A percentile compares a stretch with the other conserved stretches of the same genome.
Evolutionary conservation across 169 alveolate species (phyloP).

Genomic region (Plasmodium gonderi): DNA sequence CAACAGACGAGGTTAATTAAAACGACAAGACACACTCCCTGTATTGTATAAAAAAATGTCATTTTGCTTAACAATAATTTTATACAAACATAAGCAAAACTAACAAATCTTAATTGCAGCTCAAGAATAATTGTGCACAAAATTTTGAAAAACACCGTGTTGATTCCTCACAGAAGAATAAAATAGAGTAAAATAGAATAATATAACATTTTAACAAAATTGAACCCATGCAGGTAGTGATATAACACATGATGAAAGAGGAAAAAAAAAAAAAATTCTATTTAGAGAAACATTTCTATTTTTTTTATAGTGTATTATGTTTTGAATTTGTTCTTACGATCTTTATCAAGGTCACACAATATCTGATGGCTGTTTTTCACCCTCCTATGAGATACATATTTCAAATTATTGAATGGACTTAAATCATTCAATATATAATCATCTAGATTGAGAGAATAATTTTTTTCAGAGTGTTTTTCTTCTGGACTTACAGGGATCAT

Average conservation of each 20-base stretch:
- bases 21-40: no score
- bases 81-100: neutral
- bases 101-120: neutral
- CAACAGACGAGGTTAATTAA: no score
- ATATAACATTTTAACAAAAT: neutral
- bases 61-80: neutral
- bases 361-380: neutral
- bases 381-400: neutral
- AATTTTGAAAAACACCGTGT: neutral
- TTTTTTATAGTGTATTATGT: neutral
- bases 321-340: conserved; percentile 1
- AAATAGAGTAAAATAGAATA: no score
- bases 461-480: neutral
- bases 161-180: neutral
- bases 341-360: conserved; percentile 14
- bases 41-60: neutral
- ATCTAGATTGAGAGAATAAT: neutral
- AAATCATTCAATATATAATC: neutral
- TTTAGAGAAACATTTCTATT: neutral
- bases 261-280: no score
- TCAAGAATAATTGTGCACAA: neutral
- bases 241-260: no score
- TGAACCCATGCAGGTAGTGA: neutral
- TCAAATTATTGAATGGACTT: neutral
- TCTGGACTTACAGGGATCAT: neutral